A percentile compares a stretch with the other conserved stretches of the same genome.
phyloP scores from a whole-genome alignment of 129 eudicot species.

The carrot (Daucus carota) region DH1_v3.0 NC_030384.2:49319001-49319500 shows the following conservation, averaged over 20 bases:
- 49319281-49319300: constrained; percentile 1
- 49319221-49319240: constrained; percentile 44
- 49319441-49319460: not conserved
- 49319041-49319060: no score
- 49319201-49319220: constrained; percentile 70
- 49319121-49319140: not conserved
- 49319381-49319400: not conserved
- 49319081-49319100: not conserved
- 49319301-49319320: not conserved
- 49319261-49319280: constrained; percentile 22
- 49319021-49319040: no score
- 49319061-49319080: not conserved
- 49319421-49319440: not conserved
- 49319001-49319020: no score
- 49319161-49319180: constrained; percentile 36
- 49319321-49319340: not conserved
- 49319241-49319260: constrained; percentile 35
- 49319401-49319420: not conserved
- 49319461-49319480: no score
- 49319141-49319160: not conserved
- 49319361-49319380: not conserved
- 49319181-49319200: constrained; percentile 41
- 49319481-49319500: no score
- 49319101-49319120: not conserved
- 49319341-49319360: not conserved